Evolutionary conservation across 495 filamentous ascomycete species (phyloP).

Genomic region (Aspergillus baeticus): DNA sequence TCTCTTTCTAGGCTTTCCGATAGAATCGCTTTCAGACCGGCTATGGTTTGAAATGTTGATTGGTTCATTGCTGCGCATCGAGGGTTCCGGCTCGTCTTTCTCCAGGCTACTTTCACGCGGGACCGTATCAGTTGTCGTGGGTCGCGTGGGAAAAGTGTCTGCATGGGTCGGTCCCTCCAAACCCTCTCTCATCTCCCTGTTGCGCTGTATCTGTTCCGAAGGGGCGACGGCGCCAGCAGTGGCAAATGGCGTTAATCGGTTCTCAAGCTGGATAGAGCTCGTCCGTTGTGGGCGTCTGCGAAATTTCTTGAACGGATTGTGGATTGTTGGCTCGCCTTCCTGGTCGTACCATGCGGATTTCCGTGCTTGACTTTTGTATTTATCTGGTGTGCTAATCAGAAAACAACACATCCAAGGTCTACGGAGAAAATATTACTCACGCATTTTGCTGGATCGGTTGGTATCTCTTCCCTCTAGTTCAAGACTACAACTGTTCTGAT

Average conservation of each 20-base stretch:
- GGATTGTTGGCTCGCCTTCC: slow-evolving; percentile 38
- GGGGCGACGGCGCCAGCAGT: slow-evolving; percentile 29
- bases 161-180: slow-evolving; percentile 28
- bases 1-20: slow-evolving; percentile 27
- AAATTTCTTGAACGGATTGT: slow-evolving; percentile 53
- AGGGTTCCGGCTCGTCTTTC: slow-evolving; percentile 22
- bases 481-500: too few species aligned
- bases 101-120: slow-evolving; percentile 13
- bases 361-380: slow-evolving; percentile 42
- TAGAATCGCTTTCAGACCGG: slow-evolving; percentile 1
- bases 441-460: slow-evolving; percentile 3
- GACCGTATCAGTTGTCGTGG: slow-evolving; percentile 22
- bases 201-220: slow-evolving; percentile 26
- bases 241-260: slow-evolving; percentile 13
- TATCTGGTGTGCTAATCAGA: slow-evolving; percentile 32
- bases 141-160: slow-evolving; percentile 29
- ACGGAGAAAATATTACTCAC: not conserved
- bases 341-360: slow-evolving; percentile 48
- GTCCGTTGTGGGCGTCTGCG: slow-evolving; percentile 27
- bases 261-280: slow-evolving; percentile 35
- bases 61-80: slow-evolving; percentile 34
- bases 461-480: not conserved
- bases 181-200: slow-evolving; percentile 28
- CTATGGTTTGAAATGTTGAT: slow-evolving; percentile 32
- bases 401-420: not conserved